Evolutionary conservation across 305 asterid species (phyloP).

Genomic region (Fraxinus floribunda): DNA sequence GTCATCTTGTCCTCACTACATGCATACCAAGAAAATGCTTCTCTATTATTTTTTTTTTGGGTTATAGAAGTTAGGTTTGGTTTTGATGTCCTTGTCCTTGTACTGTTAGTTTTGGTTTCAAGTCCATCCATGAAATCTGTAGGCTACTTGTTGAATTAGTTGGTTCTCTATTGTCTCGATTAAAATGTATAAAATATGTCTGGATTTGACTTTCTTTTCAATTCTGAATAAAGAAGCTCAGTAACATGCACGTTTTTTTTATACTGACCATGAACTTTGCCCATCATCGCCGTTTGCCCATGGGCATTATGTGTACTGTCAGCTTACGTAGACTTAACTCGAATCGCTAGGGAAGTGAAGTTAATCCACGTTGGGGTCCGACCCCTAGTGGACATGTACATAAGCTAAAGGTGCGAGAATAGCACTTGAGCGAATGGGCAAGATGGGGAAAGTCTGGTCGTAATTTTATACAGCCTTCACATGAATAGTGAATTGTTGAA

Average conservation of each 20-base stretch:
- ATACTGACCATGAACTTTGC: background rate
- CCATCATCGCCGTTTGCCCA: background rate
- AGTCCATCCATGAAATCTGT: conserved; percentile 3
- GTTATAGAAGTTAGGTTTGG: background rate
- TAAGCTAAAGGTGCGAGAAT: background rate
- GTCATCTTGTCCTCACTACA: background rate
- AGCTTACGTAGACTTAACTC: background rate
- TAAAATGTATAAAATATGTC: background rate
- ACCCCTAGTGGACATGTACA: background rate
- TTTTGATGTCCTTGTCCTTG: conserved; percentile 9
- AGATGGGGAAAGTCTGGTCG: background rate
- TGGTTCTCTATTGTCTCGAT: background rate
- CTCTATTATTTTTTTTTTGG: background rate
- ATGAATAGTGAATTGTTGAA: background rate
- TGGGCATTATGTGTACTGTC: background rate
- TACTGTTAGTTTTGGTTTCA: conserved; percentile 1
- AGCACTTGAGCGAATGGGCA: background rate
- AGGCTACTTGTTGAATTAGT: conserved; percentile 17
- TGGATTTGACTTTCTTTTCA: background rate
- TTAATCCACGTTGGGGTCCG: background rate
- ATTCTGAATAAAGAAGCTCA: background rate
- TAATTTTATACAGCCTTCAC: background rate
- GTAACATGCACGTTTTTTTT: background rate
- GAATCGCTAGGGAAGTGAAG: background rate
- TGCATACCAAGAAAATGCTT: background rate